Evolutionary conservation across 768 basidiomycete genomes (phyloP), one percentile per base, ranked within the genome.

Genomic region (Phaffia australis): DNA sequence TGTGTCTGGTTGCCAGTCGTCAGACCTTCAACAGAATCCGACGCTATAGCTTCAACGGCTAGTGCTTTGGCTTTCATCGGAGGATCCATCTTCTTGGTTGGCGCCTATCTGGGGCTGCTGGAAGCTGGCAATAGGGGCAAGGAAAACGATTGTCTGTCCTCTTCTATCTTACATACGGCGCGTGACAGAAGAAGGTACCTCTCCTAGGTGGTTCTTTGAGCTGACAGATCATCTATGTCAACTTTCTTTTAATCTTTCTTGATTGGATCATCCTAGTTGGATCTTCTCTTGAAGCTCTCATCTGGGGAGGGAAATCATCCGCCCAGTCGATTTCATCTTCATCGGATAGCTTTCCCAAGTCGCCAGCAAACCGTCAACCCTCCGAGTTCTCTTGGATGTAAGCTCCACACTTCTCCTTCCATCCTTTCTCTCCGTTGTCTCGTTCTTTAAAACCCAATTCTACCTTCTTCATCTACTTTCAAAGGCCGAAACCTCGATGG

Each of bases 51-150:
- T 1, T 51, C 27, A 1, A 75, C 79, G 7, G 78, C 76, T 2
- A 80, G 81, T 14, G 81, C 81, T 73, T 77, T 79, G 2, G 83
- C 82, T 0, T 85, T 81, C 72, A 67, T 82, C 1, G 84, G 84
- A 1, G 84, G 83, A 1, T 81, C 82, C 2, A 76, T 83, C n/a
- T 85, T 85, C 77, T 81, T 81, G 66, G 64, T 83, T 60, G 83
- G 83, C 16, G 78, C 81, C 0, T 77, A 83, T 32, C 75, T 81
- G 27, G 81, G 81, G 57, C 77, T 84, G 27, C 78, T 81, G 71
- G 83, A 84, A 70, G 83, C 82, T 0, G 52, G 74, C 1, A 72
- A 75, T 63, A 48, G 72, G 63, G 72, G 55, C n/a, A 70, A 68
- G 19, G 27, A 58, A 15, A 18, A 11, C 21, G 67, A 60, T 30